phyloP scores from a whole-genome alignment of 208 protist species.

The Leishmania tropica region DNA sequence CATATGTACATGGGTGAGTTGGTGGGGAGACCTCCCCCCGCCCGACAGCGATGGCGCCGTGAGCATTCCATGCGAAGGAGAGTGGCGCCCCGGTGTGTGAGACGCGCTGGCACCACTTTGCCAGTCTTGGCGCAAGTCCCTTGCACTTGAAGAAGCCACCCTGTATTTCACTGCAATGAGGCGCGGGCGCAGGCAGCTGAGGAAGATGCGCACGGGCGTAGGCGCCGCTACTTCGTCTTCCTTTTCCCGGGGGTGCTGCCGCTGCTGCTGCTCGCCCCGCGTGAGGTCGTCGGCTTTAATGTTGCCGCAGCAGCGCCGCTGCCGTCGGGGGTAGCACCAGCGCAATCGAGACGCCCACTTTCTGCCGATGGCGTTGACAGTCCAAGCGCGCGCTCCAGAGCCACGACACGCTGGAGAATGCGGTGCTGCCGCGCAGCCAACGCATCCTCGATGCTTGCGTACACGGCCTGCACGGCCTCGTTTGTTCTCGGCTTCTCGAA shows the following conservation, averaged over 20 bases:
- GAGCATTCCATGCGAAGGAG: neutral
- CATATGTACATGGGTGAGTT: neutral
- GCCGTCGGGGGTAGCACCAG: neutral
- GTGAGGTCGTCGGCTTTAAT: neutral
- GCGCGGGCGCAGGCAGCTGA: neutral
- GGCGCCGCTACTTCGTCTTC: constrained; percentile 1
- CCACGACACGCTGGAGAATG: constrained; percentile 75
- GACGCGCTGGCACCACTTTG: neutral
- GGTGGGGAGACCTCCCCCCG: neutral
- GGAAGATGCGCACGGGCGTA: neutral
- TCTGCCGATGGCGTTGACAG: constrained; percentile 11
- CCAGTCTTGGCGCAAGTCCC: neutral
- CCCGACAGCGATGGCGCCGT: neutral
- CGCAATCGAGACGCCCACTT: neutral
- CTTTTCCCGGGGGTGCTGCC: neutral
- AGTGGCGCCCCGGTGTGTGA: neutral
- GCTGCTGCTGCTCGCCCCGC: neutral
- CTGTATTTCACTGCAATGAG: neutral
- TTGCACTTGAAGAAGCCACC: neutral
- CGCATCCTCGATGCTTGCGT: constrained; percentile 60
- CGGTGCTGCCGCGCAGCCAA: constrained; percentile 55
- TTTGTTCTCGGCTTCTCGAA: constrained; percentile 64
- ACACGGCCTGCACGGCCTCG: constrained; percentile 65
- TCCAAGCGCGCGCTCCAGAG: constrained; percentile 67
- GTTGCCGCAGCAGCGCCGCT: neutral